These are phyloP conservation scores for Hypoxylon sp. DNA, from an alignment of 2,329 filamentous ascomycete species.

Conservation along the genomic window DNA sequence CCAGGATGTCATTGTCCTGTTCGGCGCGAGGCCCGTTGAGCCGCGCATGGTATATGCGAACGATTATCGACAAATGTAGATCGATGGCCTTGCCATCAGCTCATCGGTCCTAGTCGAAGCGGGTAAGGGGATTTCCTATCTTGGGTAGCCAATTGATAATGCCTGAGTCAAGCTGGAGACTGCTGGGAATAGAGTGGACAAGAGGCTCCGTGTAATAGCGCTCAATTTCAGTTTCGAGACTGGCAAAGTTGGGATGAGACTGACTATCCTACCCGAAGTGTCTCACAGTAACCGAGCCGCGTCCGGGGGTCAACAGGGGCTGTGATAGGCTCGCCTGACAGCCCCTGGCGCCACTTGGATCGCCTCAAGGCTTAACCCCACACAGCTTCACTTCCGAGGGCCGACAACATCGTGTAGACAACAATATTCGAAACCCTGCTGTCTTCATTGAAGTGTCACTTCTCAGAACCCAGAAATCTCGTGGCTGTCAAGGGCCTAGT, in stretches of 20 bases:
- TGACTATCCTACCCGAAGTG: conserved; percentile 50
- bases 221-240: conserved; percentile 47
- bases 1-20: conserved; percentile 34
- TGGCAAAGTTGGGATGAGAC: conserved; percentile 53
- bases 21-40: conserved; percentile 37
- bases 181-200: conserved; percentile 28
- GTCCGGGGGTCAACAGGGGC: conserved; percentile 39
- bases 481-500: conserved; percentile 23
- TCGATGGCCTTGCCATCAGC: conserved; percentile 35
- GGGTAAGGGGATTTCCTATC: conserved; percentile 22
- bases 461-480: conserved; percentile 21
- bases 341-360: conserved; percentile 42
- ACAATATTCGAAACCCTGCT: conserved; percentile 11
- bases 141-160: conserved; percentile 17
- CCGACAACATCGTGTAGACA: conserved; percentile 11
- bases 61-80: conserved; percentile 24
- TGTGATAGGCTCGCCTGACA: conserved; percentile 31
- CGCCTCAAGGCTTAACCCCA: conserved; percentile 35
- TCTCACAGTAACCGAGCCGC: conserved; percentile 52
- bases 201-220: conserved; percentile 36
- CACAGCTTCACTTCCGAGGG: conserved; percentile 11
- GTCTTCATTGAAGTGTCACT: conserved; percentile 6
- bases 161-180: conserved; percentile 29
- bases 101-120: conserved; percentile 14
- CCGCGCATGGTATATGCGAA: conserved; percentile 20